Evolutionary conservation across 306 rosid genomes (phyloP).

Genomic region (Lupinus albus): DNA sequence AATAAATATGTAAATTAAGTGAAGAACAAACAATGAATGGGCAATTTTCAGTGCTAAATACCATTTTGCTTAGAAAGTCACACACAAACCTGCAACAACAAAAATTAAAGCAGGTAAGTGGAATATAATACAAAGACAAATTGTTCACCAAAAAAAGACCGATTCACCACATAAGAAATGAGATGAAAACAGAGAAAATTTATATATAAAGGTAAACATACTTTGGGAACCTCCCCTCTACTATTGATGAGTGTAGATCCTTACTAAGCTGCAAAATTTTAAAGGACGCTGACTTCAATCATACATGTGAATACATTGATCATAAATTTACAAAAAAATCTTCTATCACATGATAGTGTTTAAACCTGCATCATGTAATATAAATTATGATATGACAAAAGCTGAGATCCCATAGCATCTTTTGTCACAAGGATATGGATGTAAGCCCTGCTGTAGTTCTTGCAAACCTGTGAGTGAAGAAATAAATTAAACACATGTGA

Average conservation of each 20-base stretch:
- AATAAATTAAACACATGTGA: conserved; percentile 37
- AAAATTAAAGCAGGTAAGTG: conserved; percentile 16
- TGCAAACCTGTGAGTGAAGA: conserved; percentile 68
- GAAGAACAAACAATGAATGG: conserved; percentile 5
- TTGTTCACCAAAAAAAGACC: neutral
- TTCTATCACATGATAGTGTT: conserved; percentile 22
- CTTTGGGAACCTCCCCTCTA: conserved; percentile 80
- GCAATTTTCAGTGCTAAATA: conserved; percentile 36
- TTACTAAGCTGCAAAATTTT: conserved; percentile 78
- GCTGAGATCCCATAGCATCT: conserved; percentile 99
- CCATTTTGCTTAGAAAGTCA: conserved; percentile 79
- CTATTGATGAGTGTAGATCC: conserved; percentile 79
- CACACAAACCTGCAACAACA: conserved; percentile 77
- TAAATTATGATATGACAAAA: conserved; percentile 88
- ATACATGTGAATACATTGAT: conserved; percentile 5
- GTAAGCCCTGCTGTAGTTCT: conserved; percentile 88
- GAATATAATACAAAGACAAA: conserved; percentile 32
- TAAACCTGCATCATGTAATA: conserved; percentile 88
- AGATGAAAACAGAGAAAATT: conserved; percentile 7
- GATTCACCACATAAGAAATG: conserved; percentile 8
- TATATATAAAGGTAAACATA: conserved; percentile 52
- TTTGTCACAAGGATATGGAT: conserved; percentile 92
- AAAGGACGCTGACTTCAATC: conserved; percentile 26
- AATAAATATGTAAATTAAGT: neutral
- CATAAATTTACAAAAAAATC: neutral